Percentiles rank a stretch among this genome's conserved stretches.
Evolutionary conservation across 2,329 filamentous ascomycete species (phyloP).

Genomic region (Cercospora sp.): DNA sequence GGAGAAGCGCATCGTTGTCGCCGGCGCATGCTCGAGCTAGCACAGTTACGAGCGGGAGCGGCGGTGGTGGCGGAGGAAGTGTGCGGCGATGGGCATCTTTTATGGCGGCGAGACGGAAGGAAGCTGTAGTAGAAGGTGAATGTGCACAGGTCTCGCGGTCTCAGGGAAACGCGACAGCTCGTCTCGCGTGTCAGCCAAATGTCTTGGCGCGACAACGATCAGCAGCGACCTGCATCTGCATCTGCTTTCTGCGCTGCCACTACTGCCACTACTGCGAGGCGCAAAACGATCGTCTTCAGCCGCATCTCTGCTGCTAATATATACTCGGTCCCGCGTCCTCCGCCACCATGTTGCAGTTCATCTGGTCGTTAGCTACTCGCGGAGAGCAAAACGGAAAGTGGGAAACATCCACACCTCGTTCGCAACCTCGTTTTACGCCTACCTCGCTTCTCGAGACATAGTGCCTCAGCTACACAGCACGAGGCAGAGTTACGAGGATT

Average conservation of each 20-base stretch:
- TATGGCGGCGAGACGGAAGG: neutral
- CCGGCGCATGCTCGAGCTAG: constrained; percentile 6
- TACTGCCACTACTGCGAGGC: neutral
- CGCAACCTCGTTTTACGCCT: no score
- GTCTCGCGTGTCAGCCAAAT: neutral
- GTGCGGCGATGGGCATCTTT: neutral
- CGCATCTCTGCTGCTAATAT: neutral
- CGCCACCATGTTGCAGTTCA: neutral
- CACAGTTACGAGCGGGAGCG: neutral
- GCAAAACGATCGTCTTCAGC: neutral
- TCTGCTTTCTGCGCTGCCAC: neutral
- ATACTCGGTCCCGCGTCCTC: neutral
- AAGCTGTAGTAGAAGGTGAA: neutral
- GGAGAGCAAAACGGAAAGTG: no score
- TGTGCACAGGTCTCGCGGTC: neutral
- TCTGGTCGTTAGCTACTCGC: neutral
- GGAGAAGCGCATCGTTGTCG: constrained; percentile 60
- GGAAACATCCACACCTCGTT: no score
- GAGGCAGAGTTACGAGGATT: no score
- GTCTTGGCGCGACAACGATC: neutral
- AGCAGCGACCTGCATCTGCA: neutral
- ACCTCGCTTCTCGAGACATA: no score
- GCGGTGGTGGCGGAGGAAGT: neutral
- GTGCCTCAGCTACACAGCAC: no score
- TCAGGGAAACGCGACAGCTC: neutral